Conservation (phyloP, 73 alveolate genomes). For the Symbiodinium pilosum region DNA sequence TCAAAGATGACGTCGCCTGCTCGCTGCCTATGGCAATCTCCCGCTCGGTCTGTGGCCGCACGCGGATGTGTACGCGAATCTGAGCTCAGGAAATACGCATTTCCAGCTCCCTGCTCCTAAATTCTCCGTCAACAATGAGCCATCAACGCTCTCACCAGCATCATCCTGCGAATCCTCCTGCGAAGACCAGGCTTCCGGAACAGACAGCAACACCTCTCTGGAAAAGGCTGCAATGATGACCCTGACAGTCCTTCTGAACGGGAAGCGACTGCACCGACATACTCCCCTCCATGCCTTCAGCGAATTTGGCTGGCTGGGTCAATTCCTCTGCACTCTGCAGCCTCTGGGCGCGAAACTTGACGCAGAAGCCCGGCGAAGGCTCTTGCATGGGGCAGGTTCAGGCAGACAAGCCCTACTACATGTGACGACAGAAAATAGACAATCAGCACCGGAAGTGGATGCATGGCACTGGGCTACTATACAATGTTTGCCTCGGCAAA, state of each 20-base stretch:
- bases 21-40: constrained; percentile 26
- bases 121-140: not conserved
- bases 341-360: no score
- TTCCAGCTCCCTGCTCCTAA: no score
- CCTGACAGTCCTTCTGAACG: not conserved
- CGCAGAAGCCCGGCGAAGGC: not conserved
- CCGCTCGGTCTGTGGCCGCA: constrained; percentile 92
- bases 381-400: not conserved
- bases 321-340: not conserved
- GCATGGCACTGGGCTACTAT: no score
- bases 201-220: no score
- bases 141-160: not conserved
- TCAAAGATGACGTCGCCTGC: not conserved
- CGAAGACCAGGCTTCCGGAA: not conserved
- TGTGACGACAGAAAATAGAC: no score
- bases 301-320: not conserved
- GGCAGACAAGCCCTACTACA: not conserved
- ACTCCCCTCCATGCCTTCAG: constrained; percentile 22
- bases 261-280: not conserved
- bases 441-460: no score
- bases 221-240: no score
- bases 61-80: constrained; percentile 81
- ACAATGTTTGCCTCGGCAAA: no score
- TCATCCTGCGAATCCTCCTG: not conserved
- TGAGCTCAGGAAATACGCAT: not conserved